A percentile compares a stretch with the other conserved stretches of the same genome.
Conservation (phyloP, 2,329 filamentous ascomycete species). For the Microthyrium microscopicum region DNA sequence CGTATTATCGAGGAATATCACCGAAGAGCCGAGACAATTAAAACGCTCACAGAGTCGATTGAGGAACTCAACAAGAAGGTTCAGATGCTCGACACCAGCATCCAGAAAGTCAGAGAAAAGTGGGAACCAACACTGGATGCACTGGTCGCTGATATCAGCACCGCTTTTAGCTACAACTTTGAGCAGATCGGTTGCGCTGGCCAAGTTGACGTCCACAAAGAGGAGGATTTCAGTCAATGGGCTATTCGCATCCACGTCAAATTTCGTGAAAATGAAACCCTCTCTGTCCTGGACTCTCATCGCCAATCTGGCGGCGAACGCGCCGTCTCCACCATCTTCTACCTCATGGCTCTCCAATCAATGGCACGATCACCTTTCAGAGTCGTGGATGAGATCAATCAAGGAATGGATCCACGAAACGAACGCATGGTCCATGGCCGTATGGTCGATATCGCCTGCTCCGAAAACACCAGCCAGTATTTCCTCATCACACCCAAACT, state of each 20-base stretch:
- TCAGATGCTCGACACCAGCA: conserved; percentile 37
- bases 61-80: conserved; percentile 44
- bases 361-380: conserved; percentile 91
- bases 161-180: conserved; percentile 86
- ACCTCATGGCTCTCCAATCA: conserved; percentile 92
- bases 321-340: conserved; percentile 94
- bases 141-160: conserved; percentile 66
- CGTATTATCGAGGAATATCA: conserved; percentile 65
- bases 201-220: conserved; percentile 73
- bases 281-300: conserved; percentile 76
- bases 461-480: conserved; percentile 59
- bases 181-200: conserved; percentile 87
- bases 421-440: conserved; percentile 96
- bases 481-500: conserved; percentile 97
- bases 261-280: conserved; percentile 70
- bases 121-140: conserved; percentile 78
- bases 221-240: conserved; percentile 84
- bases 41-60: conserved; percentile 40
- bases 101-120: conserved; percentile 46
- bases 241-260: conserved; percentile 86
- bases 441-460: conserved; percentile 94
- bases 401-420: conserved; percentile 97
- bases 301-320: conserved; percentile 93
- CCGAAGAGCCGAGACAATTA: conserved; percentile 33
- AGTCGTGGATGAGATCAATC: conserved; percentile 98